Evolutionary conservation across 768 basidiomycete genomes (phyloP).

Genomic region (Mycena olivaceomarginata): DNA sequence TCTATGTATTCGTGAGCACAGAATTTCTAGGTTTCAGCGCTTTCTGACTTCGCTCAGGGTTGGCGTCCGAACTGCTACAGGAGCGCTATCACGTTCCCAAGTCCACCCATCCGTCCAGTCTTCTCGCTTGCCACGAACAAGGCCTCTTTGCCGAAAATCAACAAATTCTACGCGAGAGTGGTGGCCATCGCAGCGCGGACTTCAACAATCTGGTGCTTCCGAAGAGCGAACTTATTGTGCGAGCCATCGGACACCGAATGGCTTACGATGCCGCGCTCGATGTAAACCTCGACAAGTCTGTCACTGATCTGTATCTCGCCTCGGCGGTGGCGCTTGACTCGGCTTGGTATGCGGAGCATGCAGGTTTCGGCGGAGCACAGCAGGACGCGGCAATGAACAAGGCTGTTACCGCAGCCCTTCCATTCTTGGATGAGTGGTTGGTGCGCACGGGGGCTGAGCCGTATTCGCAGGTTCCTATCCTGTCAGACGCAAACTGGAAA

Average conservation of each 20-base stretch:
- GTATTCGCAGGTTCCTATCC: conserved; percentile 49
- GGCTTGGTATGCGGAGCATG: conserved; percentile 64
- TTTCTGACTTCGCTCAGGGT: conserved; percentile 43
- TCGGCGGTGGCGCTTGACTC: conserved; percentile 57
- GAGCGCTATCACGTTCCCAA: conserved; percentile 46
- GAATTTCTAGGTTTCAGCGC: background rate
- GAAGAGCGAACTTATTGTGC: conserved; percentile 58
- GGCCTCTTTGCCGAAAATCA: conserved; percentile 43
- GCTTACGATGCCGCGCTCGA: conserved; percentile 64
- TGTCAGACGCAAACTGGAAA: conserved; percentile 38
- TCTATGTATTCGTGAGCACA: conserved; percentile 59
- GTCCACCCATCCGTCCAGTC: conserved; percentile 33
- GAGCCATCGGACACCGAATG: conserved; percentile 67
- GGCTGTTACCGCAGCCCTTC: conserved; percentile 53
- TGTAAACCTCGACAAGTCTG: conserved; percentile 47
- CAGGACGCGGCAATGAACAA: conserved; percentile 57
- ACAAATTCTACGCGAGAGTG: conserved; percentile 46
- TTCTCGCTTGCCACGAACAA: conserved; percentile 38
- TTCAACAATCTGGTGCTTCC: conserved; percentile 63
- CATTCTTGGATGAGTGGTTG: conserved; percentile 48
- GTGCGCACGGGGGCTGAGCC: conserved; percentile 33
- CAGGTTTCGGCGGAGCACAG: conserved; percentile 47
- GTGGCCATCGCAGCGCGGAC: conserved; percentile 52
- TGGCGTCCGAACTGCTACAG: conserved; percentile 52
- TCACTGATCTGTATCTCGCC: conserved; percentile 63